Conservation (phyloP, 129 eudicot species). For the Apium graveolens region DNA sequence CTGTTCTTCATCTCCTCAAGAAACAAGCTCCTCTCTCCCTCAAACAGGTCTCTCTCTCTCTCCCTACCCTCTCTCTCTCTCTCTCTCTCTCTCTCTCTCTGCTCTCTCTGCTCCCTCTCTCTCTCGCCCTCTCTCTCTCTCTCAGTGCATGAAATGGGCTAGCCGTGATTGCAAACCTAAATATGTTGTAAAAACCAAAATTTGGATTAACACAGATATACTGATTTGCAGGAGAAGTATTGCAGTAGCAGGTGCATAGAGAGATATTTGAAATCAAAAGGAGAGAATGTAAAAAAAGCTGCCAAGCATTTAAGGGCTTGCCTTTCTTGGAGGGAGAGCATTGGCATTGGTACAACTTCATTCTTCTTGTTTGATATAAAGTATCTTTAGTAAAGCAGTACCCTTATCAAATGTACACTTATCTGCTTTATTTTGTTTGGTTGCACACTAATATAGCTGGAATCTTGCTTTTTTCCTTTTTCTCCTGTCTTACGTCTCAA, state of each 20-base stretch:
- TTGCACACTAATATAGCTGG: constrained; percentile 13
- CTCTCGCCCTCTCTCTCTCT: not conserved
- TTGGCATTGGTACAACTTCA: constrained; percentile 53
- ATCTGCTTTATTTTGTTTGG: constrained; percentile 20
- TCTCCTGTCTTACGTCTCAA: not conserved
- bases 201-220: too few relatives aligned
- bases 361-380: constrained; percentile 8
- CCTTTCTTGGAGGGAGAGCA: constrained; percentile 82
- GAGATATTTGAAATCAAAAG: constrained; percentile 73
- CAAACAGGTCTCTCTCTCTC: constrained; percentile 55
- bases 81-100: not conserved
- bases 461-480: constrained; percentile 31
- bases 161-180: not conserved
- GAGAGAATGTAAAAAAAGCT: constrained; percentile 87
- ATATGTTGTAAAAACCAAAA: too few relatives aligned
- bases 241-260: constrained; percentile 73
- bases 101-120: not conserved
- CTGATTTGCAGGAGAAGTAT: constrained; percentile 92
- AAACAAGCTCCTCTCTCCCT: constrained; percentile 71
- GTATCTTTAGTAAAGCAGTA: not conserved
- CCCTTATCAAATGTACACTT: not conserved
- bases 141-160: not conserved
- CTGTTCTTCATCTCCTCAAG: constrained; percentile 62
- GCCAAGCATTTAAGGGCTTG: constrained; percentile 72
- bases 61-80: not conserved